These are phyloP conservation scores for Eucalyptus caleyi DNA, from an alignment of 345 rosid species.

Conservation along the genomic window DNA sequence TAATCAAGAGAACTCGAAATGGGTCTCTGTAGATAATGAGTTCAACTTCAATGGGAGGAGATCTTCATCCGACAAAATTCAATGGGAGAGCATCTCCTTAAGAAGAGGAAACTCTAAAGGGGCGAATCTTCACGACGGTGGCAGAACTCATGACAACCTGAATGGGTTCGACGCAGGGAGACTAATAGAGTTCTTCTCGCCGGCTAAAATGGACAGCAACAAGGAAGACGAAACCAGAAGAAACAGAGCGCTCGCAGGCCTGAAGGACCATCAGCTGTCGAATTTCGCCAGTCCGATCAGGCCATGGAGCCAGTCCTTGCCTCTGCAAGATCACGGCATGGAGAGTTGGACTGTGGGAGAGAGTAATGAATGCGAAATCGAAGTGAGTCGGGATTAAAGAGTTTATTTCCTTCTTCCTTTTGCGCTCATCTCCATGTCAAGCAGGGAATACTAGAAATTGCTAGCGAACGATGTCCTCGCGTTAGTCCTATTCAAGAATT, in stretches of 20 bases:
- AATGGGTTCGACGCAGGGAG: constrained; percentile 17
- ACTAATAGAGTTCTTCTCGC: constrained; percentile 9
- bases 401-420: not conserved
- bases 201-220: constrained; percentile 12
- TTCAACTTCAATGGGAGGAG: constrained; percentile 24
- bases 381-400: not conserved
- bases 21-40: constrained; percentile 24
- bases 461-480: not conserved
- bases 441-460: not conserved
- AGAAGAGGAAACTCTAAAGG: constrained; percentile 16
- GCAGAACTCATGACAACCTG: constrained; percentile 21
- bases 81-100: constrained; percentile 46
- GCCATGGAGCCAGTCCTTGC: not conserved
- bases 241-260: constrained; percentile 28
- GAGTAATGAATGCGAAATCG: not conserved
- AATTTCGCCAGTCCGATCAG: not conserved
- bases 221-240: constrained; percentile 30
- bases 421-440: not conserved
- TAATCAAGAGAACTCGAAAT: constrained; percentile 13
- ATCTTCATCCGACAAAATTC: constrained; percentile 41
- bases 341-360: not conserved
- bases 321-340: not conserved
- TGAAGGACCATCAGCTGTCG: constrained; percentile 28
- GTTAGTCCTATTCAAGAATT: not conserved
- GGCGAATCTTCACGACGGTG: not conserved